Evolutionary conservation across 176 grass and related monocot species (phyloP).

Genomic region (Aegilops tauschii): DNA sequence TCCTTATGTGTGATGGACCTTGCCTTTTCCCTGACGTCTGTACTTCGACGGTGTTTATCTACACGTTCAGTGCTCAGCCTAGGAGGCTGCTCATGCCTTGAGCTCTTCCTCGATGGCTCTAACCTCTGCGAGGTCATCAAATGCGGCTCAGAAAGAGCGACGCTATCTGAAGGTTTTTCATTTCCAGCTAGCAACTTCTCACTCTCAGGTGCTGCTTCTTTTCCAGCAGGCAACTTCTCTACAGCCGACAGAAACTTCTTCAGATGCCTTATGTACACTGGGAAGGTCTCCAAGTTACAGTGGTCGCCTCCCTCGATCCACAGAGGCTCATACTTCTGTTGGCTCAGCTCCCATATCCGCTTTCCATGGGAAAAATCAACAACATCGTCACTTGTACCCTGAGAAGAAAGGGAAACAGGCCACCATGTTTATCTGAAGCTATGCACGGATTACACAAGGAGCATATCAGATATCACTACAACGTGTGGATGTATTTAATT

Average conservation of each 20-base stretch:
- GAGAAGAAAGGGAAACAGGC: conserved; percentile 10
- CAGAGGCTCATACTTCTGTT: conserved; percentile 89
- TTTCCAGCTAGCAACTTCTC: conserved; percentile 39
- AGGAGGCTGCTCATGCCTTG: conserved; percentile 31
- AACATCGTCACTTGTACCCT: conserved; percentile 81
- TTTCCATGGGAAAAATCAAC: conserved; percentile 82
- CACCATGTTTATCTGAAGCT: conserved; percentile 5
- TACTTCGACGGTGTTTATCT: conserved; percentile 55
- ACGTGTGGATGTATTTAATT: neutral
- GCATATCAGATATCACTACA: neutral
- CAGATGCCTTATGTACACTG: conserved; percentile 75
- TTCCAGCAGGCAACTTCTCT: conserved; percentile 47
- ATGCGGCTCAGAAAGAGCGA: conserved; percentile 41
- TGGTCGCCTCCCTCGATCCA: conserved; percentile 92
- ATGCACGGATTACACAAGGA: neutral
- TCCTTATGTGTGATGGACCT: conserved; percentile 47
- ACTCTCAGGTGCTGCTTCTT: conserved; percentile 20
- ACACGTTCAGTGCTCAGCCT: conserved; percentile 9
- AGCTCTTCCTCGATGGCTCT: conserved; percentile 43
- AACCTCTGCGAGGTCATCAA: conserved; percentile 43
- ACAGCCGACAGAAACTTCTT: conserved; percentile 70
- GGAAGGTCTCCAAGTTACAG: conserved; percentile 71
- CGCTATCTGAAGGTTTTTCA: conserved; percentile 22
- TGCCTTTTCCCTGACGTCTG: conserved; percentile 50
- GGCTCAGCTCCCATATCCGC: conserved; percentile 76